Conservation (phyloP, 2,329 filamentous ascomycete species). For the Fusarium incarnatum region DNA sequence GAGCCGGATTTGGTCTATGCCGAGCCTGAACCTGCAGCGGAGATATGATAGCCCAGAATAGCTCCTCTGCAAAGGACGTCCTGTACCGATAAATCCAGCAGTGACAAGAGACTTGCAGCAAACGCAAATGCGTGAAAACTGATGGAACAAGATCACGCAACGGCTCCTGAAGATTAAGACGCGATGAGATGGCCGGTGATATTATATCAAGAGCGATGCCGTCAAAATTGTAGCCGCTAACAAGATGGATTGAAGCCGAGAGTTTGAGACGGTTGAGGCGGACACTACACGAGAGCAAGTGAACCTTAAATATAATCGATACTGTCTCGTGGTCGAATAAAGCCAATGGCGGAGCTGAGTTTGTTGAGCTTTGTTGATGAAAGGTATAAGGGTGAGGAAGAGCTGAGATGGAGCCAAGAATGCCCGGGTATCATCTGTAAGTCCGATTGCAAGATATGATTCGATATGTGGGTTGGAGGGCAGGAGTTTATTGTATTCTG, state of each 20-base stretch:
- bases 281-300: conserved; percentile 11
- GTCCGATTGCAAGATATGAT: not conserved
- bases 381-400: not conserved
- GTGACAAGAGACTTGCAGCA: not conserved
- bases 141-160: not conserved
- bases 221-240: conserved; percentile 5
- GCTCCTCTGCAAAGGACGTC: conserved; percentile 5
- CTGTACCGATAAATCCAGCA: not conserved
- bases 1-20: conserved; percentile 43
- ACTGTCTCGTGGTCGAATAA: not conserved
- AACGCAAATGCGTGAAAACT: not conserved
- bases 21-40: conserved; percentile 29
- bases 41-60: conserved; percentile 25
- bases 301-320: conserved; percentile 12
- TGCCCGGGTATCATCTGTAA: not conserved
- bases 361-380: conserved; percentile 11
- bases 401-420: conserved; percentile 10
- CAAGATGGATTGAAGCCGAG: conserved; percentile 5
- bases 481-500: not conserved
- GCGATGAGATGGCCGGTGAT: conserved; percentile 4
- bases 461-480: not conserved
- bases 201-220: not conserved
- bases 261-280: conserved; percentile 16
- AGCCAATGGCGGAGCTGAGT: conserved; percentile 7
- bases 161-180: not conserved